A percentile compares a stretch with the other conserved stretches of the same genome.
phyloP scores from a whole-genome alignment of 2,329 filamentous ascomycete species.

The Trichoderma koningii region DNA sequence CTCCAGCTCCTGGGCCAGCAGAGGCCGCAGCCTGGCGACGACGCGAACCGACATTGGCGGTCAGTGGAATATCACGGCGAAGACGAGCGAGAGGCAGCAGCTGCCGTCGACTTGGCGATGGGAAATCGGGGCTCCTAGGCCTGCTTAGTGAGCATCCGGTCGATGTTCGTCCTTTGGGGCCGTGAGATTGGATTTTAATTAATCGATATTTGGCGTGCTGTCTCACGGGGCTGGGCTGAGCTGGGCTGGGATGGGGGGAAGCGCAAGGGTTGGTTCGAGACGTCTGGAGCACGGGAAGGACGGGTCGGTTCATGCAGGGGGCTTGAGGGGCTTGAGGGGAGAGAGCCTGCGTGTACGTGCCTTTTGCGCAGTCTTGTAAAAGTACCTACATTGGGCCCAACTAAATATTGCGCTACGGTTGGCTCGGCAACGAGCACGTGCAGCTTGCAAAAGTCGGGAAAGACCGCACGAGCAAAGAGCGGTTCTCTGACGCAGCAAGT shows the following conservation, averaged over 20 bases:
- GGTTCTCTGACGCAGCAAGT: too few relatives aligned
- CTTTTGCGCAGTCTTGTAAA: not conserved
- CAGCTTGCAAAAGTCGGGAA: conserved; percentile 36
- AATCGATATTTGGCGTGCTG: conserved; percentile 21
- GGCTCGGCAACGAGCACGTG: conserved; percentile 38
- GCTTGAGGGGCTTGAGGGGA: not conserved
- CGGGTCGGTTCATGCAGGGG: not conserved
- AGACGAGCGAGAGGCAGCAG: conserved; percentile 29
- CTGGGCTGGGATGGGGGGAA: not conserved
- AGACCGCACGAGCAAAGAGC: conserved; percentile 34
- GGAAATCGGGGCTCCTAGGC: conserved; percentile 19
- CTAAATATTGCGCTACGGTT: conserved; percentile 27
- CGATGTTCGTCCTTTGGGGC: not conserved
- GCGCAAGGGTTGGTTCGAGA: conserved; percentile 25
- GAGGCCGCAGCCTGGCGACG: conserved; percentile 84
- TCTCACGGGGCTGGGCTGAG: not conserved
- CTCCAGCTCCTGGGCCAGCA: conserved; percentile 82
- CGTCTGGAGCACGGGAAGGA: conserved; percentile 16
- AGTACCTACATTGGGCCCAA: too few relatives aligned
- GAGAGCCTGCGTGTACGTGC: not conserved
- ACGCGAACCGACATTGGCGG: conserved; percentile 70
- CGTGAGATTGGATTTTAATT: conserved; percentile 19
- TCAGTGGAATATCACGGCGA: conserved; percentile 26
- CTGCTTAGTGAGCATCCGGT: conserved; percentile 23
- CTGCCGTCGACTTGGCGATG: conserved; percentile 14